Evolutionary conservation across 306 rosid species (phyloP), one percentile per base, ranked within the genome.

Genomic region (Fragaria iinumae): DNA sequence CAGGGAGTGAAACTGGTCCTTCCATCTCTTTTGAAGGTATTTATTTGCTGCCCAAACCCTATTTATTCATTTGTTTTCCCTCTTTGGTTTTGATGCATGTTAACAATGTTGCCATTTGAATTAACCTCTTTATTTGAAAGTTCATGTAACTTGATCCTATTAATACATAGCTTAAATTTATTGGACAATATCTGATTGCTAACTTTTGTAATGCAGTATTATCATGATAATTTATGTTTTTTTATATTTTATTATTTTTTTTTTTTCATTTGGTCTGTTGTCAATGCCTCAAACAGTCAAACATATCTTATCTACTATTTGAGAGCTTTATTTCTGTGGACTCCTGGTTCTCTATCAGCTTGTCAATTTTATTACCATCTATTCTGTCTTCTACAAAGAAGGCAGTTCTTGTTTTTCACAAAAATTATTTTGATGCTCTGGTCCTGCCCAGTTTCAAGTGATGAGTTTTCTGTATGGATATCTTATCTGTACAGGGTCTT

Each of bases 1-100:
- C 97, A 92, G 76, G 98, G 98, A 71, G 98, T 95, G 83, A 95
- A 95, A 88, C 97, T 95, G 88, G 98, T 95, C 76, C 97, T 95
- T 75, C 98, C 98, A 53, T 92, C 98, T 79, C 95, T 95, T 82
- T 80, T 95, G 76, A 92, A 95, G 97, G 98, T 95, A 80, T 74
- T 83, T 63, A 39, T 29, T 49, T 80, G 75, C 57, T 75, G 5
- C 55, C 63, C 69, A 9, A 9, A 55, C 12, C 27, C 17, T 5
- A 48, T 64, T 39, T 62, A 13, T 52, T 60, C 25, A 41, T 53
- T 18, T 4, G 14, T 72, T 34, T 36, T 32, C n/a, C 25, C 13
- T 36, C 2, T 65, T 3, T 34, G 69, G 44, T 63, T 63, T 62
- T 27, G 29, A 60, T 60, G 67, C 43, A 34, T 32, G 25, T 64